Evolutionary conservation across 495 filamentous ascomycete genomes (phyloP), one percentile per base, ranked within the genome.

Genomic region (Aspergillus indologenus): DNA sequence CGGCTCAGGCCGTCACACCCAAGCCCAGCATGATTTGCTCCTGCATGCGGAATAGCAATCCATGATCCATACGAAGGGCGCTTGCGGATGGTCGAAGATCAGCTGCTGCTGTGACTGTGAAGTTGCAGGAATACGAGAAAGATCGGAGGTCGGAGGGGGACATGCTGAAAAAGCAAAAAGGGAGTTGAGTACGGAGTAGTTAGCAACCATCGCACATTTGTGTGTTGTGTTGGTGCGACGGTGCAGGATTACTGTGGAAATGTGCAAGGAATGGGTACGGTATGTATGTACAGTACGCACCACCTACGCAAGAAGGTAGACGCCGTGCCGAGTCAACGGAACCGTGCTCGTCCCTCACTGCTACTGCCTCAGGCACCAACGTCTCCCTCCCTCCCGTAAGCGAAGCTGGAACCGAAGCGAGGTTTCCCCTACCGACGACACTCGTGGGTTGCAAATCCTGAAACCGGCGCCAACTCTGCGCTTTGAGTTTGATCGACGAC

Each of bases 401-500:
- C 34, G 34, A 40, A 29, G 4, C 44, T n/a, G 44, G n/a, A n/a
- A n/a, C n/a, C 20, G 44, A 46, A 47, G 45, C 18, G 19, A 47
- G 45, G 45, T 40, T 40, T 40, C 34, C 34, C 34, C 34, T 15
- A 17, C 19, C n/a, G n/a, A n/a, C n/a, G n/a, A n/a, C n/a, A n/a
- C 47, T 50, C 47, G 47, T 50, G 47, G 26, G 22, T 22, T n/a
- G 48, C 53, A 40, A 40, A 40, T n/a, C 48, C 54, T 54, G 49
- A 62, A 48, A 58, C 56, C 54, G 22, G 61, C 46, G 34, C 40
- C 40, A 53, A 49, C 22, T 53, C 50, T 40, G 43, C 9, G 44
- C 53, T 42, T 43, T 40, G 18, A 45, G 23, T 58, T 50, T 59
- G 56, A 62, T 59, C 56, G 52, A 48, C 53, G 46, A 53, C 24